Evolutionary conservation across 2,329 filamentous ascomycete species (phyloP).

Genomic region (Aspergillus sp.): DNA sequence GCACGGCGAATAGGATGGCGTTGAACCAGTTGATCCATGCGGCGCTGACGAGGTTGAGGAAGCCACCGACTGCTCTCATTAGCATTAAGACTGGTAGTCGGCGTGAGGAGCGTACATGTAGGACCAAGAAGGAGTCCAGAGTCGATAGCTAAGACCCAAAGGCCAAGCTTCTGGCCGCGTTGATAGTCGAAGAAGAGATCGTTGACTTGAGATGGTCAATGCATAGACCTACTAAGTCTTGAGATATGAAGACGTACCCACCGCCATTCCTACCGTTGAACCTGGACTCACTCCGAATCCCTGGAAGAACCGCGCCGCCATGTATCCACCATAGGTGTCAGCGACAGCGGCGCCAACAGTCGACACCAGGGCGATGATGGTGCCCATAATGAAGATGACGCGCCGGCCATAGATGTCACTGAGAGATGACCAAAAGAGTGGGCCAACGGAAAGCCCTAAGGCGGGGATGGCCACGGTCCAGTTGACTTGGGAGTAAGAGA

Average conservation of each 20-base stretch:
- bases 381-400: conserved; percentile 48
- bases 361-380: conserved; percentile 40
- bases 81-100: neutral
- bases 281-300: conserved; percentile 55
- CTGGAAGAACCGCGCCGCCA: conserved; percentile 59
- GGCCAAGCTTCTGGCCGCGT: conserved; percentile 53
- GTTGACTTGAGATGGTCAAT: conserved; percentile 34
- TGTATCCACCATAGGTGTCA: conserved; percentile 48
- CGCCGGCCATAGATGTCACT: conserved; percentile 55
- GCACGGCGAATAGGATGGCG: conserved; percentile 51
- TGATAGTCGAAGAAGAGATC: conserved; percentile 58
- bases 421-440: conserved; percentile 50
- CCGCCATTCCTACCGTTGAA: conserved; percentile 54
- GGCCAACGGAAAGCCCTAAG: conserved; percentile 51
- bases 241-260: conserved; percentile 27
- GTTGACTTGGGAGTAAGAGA: conserved; percentile 49
- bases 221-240: neutral
- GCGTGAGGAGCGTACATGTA: conserved; percentile 32
- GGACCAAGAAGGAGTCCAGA: conserved; percentile 51
- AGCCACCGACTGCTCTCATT: conserved; percentile 45
- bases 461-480: conserved; percentile 55
- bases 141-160: conserved; percentile 59
- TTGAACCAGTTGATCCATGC: conserved; percentile 56
- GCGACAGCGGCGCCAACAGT: conserved; percentile 44
- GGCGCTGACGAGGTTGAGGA: conserved; percentile 47